Base-by-base conservation (phyloP, 2,329 filamentous ascomycete species). In the Amesomyces nigricolor region DNA sequence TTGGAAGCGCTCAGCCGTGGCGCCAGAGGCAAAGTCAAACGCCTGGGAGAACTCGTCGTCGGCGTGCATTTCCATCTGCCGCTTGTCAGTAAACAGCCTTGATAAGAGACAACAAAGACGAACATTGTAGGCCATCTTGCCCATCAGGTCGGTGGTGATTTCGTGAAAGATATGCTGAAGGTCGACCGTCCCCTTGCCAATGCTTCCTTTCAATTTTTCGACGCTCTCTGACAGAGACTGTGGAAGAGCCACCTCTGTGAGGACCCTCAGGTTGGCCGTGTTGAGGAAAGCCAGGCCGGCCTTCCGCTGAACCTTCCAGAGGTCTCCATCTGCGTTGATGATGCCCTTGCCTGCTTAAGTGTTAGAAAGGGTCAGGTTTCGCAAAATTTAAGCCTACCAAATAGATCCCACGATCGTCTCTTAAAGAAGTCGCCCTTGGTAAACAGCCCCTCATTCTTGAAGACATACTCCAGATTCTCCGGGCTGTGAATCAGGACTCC, bases 71-170 rank as follows among this genome's bases (percentile, higher is more conserved):
- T 86, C 81, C 81, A 85, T 85, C 76, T 79, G 49, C 10, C 19
- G 13, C 30, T 39, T 13, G 53, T 56, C 26, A 58, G 35, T 37
- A 35, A 37, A 3, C 17, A 29, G 10, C n/a, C 26, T 3, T 4
- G 10, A 29, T 2, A 17, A 8, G 2, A 22, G 8, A 32, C 22
- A 1, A 13, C 9, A 9, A 6, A 5, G 11, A 26, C 30, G 2
- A 9, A 74, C 76, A 64, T 83, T 79, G 62, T 86, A 87, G 13
- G 83, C 83, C 79, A 86, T 83, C 58, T 77, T 76, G n/a, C 83
- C 83, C 79, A 87, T 85, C 22, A 86, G 65, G 56, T 81, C 75
- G 19, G 82, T 86, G 1, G 83, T 87, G 45, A 86, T 76, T 64
- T 85, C 82, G 51, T 83, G 80, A 45, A 86, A 78, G 2, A 82